Percentiles rank a stretch among this genome's conserved stretches.
Evolutionary conservation across 306 rosid species (phyloP).

Genomic region (Rosa chinensis): DNA sequence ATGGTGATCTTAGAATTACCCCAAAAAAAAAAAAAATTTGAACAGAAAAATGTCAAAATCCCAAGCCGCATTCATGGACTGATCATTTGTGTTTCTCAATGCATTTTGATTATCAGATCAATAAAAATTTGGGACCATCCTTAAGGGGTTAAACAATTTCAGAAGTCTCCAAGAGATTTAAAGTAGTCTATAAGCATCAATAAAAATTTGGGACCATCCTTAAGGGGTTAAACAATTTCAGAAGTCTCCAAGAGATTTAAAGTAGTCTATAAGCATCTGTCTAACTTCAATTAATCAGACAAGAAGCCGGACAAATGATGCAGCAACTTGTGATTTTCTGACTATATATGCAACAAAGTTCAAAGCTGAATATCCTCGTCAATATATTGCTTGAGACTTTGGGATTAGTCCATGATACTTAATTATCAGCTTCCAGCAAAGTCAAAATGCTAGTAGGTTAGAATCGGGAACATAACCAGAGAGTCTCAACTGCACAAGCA

Average conservation of each 20-base stretch:
- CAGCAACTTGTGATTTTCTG: background rate
- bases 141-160: too few species aligned
- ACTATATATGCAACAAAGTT: background rate
- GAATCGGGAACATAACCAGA: slow-evolving; percentile 21
- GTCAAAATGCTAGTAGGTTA: slow-evolving; percentile 22
- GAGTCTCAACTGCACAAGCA: slow-evolving; percentile 25
- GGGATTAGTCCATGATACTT: background rate
- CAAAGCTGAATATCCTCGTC: background rate
- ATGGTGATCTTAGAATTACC: background rate
- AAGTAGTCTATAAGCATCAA: background rate
- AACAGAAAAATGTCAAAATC: background rate
- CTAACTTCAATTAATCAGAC: background rate
- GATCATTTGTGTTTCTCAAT: background rate
- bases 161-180: too few species aligned
- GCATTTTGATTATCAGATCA: background rate
- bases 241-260: background rate
- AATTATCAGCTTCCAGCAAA: slow-evolving; percentile 1
- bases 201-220: background rate
- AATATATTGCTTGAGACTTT: background rate
- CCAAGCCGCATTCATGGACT: background rate
- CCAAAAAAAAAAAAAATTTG: background rate
- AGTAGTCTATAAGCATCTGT: background rate
- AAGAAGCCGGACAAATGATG: background rate
- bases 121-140: background rate
- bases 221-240: background rate